Base-by-base conservation (phyloP, 2,329 filamentous ascomycete genomes). In the Sclerotinia glacialis region DNA sequence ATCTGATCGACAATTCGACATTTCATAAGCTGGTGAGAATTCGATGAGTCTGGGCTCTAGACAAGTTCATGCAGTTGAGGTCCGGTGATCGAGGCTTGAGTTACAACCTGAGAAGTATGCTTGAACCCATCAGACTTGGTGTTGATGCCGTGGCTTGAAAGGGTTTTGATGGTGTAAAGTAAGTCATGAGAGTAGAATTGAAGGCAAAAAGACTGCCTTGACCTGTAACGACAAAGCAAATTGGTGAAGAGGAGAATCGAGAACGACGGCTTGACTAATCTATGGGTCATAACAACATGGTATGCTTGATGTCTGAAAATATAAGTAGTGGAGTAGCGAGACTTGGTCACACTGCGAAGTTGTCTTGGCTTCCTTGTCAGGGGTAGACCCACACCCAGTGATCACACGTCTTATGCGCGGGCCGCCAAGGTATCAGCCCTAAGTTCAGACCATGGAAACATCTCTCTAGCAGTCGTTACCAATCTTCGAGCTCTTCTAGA, bases 391-490 rank as follows among this genome's bases (percentile, higher is more conserved):
- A 60, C 44, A 34, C 9, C 37, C 28, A 49, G 46, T 60, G 56
- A 49, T 60, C 28, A 60, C 44, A 49, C 28, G 31, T 60, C 44
- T 60, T 60, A 26, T 44, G 28, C 56, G 8, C 28, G 58, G 44
- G 44, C 28, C 56, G 56, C 56, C 56, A 60, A 60, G 28, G 14
- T 49, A n/a, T 60, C 58, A 60, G 58, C 44, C 58, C 58, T 60
- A 40, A 40, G 44, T 34, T 49, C 16, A 60, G 44, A 49, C 11
- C 11, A 49, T 26, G 37, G 28, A 60, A 37, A n/a, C 28, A 60
- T 26, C 4, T 37, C 21, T 44, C 44, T 31, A 60, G 31, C 14
- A 60, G 28, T 60, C 8, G 21, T 60, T 37, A 26, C 28, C n/a
- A 49, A 49, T 49, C 56, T 49, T 37, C 8, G 18, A 18, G n/a